Evolutionary conservation across 108 stramenopile species (phyloP), one percentile per base, ranked within the genome.

Genomic region (Skeletonema grethae): DNA sequence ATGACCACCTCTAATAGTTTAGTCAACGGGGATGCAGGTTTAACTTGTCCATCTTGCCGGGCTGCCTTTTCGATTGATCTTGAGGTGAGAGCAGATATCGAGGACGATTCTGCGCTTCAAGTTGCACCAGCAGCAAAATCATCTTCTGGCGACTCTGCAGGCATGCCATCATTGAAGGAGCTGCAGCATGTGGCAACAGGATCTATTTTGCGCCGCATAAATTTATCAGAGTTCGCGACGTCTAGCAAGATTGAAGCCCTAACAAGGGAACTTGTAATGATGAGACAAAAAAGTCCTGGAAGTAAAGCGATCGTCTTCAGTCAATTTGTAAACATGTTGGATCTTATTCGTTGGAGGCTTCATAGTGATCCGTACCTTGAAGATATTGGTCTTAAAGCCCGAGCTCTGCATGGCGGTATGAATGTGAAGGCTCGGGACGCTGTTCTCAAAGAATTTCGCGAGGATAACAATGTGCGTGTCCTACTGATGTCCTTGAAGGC

Each of bases 291-390:
- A n/a, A 96, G 96, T 66, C 95, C 93, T 2, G 95, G 97, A 11
- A 87, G 85, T 72, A 99, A 99, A 82, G 97, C 97, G 4, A 92
- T 99, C 38, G 97, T 99, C 1, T 99, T 99, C 73, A 93, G 67
- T 70, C 96, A 98, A 80, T 99, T 97, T 82, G 97, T 98, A 13
- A 97, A 96, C 71, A 97, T 99, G 96, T 87, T 99, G 7, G 98
- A 99, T 65, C 82, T 99, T 5, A 82, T 97, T 62, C 90, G 97
- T 30, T 97, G 93, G 93, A 79, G 97, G 34, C 81, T 99, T 60
- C 92, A 93, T 72, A 82, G 87, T 2, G 95, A 96, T 62, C 95
- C 95, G 0, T 92, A 82, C 57, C 75, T 96, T 20, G 81, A 75
- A 22, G 85, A 91, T 28, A 77, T 94, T 57, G 93, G 92, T 5